These are phyloP conservation scores for Talaromyces funiculosus DNA, from an alignment of 2,329 filamentous ascomycete genomes.

Conservation along the genomic window DNA sequence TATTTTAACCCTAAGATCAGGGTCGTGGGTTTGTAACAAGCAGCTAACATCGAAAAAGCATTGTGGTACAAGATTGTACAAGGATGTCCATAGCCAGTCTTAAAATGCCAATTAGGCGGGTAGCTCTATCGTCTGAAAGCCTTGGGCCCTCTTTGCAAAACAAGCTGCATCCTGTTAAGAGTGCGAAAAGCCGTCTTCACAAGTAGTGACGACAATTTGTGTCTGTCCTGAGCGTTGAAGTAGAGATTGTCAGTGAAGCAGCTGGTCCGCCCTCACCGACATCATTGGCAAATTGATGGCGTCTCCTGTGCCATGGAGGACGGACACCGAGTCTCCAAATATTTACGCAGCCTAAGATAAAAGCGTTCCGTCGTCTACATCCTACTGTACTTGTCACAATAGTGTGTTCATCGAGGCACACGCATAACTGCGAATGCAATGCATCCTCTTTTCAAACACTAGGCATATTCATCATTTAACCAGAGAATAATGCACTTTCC, in stretches of 20 bases:
- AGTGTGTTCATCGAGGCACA: background rate
- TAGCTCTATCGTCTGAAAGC: no score
- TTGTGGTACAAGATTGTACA: background rate
- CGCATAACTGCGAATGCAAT: background rate
- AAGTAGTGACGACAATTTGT: no score
- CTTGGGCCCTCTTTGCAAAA: no score
- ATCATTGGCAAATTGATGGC: no score
- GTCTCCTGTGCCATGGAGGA: no score
- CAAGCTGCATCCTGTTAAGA: no score
- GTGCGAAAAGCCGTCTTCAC: no score
- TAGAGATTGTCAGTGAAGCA: no score
- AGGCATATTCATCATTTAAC: slow-evolving; percentile 7
- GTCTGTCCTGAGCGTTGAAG: no score
- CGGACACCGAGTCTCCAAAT: background rate
- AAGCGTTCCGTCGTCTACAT: background rate
- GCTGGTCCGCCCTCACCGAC: no score
- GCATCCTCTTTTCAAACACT: slow-evolving; percentile 1
- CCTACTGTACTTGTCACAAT: background rate
- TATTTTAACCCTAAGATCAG: background rate
- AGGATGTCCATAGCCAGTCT: background rate
- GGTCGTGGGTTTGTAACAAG: background rate
- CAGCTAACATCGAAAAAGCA: background rate
- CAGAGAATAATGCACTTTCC: slow-evolving; percentile 10
- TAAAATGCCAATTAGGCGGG: no score
- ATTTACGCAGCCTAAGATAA: background rate